Conservation (phyloP, 495 filamentous ascomycete genomes). For the Lineolata rhizophorae region DNA sequence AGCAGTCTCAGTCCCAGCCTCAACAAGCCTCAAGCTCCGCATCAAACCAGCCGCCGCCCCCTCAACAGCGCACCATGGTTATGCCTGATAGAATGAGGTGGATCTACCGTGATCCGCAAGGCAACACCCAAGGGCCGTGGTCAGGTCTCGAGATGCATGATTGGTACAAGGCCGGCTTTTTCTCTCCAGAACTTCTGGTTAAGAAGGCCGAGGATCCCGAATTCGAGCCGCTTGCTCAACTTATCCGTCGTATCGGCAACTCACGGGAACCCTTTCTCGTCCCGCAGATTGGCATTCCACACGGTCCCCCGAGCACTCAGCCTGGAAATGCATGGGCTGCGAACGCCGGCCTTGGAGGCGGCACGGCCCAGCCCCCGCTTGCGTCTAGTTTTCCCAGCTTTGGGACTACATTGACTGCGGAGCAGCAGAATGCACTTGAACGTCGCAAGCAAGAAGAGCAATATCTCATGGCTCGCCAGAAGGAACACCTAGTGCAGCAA, state of each 20-base stretch:
- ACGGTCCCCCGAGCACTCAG: slow-evolving; percentile 40
- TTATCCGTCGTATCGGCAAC: slow-evolving; percentile 91
- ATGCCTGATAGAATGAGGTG: slow-evolving; percentile 98
- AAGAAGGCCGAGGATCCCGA: slow-evolving; percentile 83
- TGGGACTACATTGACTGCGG: slow-evolving; percentile 88
- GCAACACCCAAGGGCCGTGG: slow-evolving; percentile 79
- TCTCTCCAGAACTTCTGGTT: slow-evolving; percentile 79
- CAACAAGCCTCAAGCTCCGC: slow-evolving; percentile 15
- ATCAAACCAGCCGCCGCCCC: slow-evolving; percentile 35
- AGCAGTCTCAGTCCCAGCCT: slow-evolving; percentile 1
- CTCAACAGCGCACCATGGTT: slow-evolving; percentile 80
- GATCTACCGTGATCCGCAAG: slow-evolving; percentile 92
- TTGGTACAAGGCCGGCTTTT: slow-evolving; percentile 98
- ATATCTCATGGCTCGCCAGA: slow-evolving; percentile 82
- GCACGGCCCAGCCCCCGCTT: slow-evolving; percentile 73
- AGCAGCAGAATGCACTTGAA: slow-evolving; percentile 93
- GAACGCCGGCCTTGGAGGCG: slow-evolving; percentile 15
- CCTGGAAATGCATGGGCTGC: slow-evolving; percentile 24
- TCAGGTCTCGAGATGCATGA: slow-evolving; percentile 97
- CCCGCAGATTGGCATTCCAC: slow-evolving; percentile 82
- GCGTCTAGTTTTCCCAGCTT: slow-evolving; percentile 88
- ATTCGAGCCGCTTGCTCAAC: slow-evolving; percentile 87
- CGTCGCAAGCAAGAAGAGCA: slow-evolving; percentile 95
- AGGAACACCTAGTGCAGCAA: slow-evolving; percentile 64
- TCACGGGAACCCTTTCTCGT: slow-evolving; percentile 94